Base-by-base conservation (phyloP, 768 basidiomycete species). In the Tricholoma terreum region DNA sequence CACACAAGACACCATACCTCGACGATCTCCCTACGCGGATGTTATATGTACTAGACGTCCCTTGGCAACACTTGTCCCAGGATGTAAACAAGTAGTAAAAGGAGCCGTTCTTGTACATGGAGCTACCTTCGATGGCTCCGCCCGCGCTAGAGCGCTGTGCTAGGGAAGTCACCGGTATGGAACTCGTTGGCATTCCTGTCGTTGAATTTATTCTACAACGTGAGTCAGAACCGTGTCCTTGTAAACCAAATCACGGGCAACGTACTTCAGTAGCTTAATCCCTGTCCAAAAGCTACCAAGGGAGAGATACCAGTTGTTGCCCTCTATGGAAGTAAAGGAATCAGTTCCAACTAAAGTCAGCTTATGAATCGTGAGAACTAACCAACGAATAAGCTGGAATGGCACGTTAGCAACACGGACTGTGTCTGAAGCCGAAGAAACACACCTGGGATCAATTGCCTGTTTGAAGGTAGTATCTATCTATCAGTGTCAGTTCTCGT, bases 281-380 rank as follows among this genome's bases (percentile, higher is more conserved):
- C 82, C 82, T 6, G 74, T 78, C 82, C 82, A 83, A 71, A 77
- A 84, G 57, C 79, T 81, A 19, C 83, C 83, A 6, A 83, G 68
- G 15, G 78, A 75, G 11, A 84, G 73, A 51, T 70, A 73, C 82
- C 80, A 82, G 50, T 70, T 73, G 57, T 75, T 69, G 34, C 70
- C 71, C 7, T 50, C 48, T 50, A 12, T 14, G n/a, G 11, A 31
- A n/a, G 8, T 11, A 2, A 11, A 14, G 31, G 34, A 22, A 33
- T 52, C 14, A 36, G 31, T 5, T 31, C 2, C 8, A 22, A 15
- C 2, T 35, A 2, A 30, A 31, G 48, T n/a, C n/a, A n/a, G n/a
- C n/a, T n/a, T n/a, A n/a, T n/a, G 22, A 50, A 15, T 31, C 8
- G 19, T 34, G 14, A 19, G 19, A 14, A 43, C 55, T 50, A 19